phyloP scores from a whole-genome alignment of 1,284 basidiomycete genomes.

The Quambalaria eucalypti region DNA sequence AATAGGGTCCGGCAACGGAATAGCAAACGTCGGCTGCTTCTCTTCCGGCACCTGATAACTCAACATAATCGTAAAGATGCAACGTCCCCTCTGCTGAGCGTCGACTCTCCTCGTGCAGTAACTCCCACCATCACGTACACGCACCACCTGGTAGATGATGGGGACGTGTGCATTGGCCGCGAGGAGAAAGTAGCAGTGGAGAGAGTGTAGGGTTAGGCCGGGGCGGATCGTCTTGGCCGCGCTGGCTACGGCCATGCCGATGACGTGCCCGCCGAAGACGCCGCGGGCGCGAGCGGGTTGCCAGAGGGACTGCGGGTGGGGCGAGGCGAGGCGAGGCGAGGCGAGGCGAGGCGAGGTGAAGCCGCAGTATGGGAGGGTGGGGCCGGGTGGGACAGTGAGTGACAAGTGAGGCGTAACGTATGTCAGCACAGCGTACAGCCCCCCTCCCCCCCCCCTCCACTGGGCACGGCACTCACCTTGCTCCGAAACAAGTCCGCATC shows the following conservation, averaged over 20 bases:
- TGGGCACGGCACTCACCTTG: conserved; percentile 2
- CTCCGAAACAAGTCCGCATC: conserved; percentile 32
- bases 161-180: conserved; percentile 25
- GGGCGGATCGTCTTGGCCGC: conserved; percentile 32
- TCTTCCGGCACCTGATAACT: conserved; percentile 42
- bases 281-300: conserved; percentile 34
- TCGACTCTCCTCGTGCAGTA: conserved; percentile 40
- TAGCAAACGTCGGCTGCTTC: conserved; percentile 30
- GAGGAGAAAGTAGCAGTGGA: conserved; percentile 40
- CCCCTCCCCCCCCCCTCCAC: background rate
- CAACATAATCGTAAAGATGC: conserved; percentile 36
- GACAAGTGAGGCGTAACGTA: background rate
- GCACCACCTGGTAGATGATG: conserved; percentile 35
- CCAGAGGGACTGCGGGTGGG: conserved; percentile 22
- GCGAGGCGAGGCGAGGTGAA: too few relatives aligned
- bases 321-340: background rate
- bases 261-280: conserved; percentile 43
- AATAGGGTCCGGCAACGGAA: conserved; percentile 18
- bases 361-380: too few relatives aligned
- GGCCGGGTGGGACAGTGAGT: background rate
- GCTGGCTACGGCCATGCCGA: conserved; percentile 30
- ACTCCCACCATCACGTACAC: conserved; percentile 39
- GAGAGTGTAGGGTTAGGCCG: conserved; percentile 13
- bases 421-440: background rate
- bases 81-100: conserved; percentile 26